Evolutionary conservation across 805 yeast species (phyloP).

Genomic region (Wickerhamiella dianesei): DNA sequence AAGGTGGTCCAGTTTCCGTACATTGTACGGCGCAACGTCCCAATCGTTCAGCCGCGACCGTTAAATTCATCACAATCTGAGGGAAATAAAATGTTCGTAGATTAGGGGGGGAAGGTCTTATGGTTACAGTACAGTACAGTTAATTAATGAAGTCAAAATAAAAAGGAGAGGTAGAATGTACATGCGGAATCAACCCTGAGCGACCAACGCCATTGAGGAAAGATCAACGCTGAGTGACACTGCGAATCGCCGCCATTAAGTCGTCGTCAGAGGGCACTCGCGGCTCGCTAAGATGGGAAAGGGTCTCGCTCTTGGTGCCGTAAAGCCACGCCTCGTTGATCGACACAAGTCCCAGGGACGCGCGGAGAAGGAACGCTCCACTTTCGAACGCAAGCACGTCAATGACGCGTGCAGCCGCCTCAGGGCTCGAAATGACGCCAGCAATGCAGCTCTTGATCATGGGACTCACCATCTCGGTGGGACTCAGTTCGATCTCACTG

Average conservation of each 20-base stretch:
- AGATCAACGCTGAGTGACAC: constrained; percentile 5
- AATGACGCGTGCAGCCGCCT: constrained; percentile 35
- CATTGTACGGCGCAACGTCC: not conserved
- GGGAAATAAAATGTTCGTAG: too few relatives aligned
- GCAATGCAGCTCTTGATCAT: constrained; percentile 34
- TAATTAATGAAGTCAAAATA: not conserved
- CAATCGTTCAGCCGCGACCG: not conserved
- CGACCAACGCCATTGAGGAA: not conserved
- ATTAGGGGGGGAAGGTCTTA: not conserved
- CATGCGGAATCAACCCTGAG: too few relatives aligned
- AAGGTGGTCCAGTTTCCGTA: not conserved
- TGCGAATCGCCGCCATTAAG: constrained; percentile 10
- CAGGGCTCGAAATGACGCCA: constrained; percentile 31
- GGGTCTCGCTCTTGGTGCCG: constrained; percentile 37
- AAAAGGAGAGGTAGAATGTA: not conserved
- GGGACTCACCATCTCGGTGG: constrained; percentile 33
- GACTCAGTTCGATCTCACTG: constrained; percentile 28
- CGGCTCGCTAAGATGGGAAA: constrained; percentile 19
- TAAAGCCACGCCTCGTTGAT: constrained; percentile 38
- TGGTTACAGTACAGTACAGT: too few relatives aligned
- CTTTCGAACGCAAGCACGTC: constrained; percentile 54
- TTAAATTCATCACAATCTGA: not conserved
- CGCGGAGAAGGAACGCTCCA: constrained; percentile 40
- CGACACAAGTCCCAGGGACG: constrained; percentile 39
- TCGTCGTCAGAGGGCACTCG: constrained; percentile 13